Base-by-base conservation (phyloP, 176 grass and related monocot genomes). In the Oryza brachyantha region DNA sequence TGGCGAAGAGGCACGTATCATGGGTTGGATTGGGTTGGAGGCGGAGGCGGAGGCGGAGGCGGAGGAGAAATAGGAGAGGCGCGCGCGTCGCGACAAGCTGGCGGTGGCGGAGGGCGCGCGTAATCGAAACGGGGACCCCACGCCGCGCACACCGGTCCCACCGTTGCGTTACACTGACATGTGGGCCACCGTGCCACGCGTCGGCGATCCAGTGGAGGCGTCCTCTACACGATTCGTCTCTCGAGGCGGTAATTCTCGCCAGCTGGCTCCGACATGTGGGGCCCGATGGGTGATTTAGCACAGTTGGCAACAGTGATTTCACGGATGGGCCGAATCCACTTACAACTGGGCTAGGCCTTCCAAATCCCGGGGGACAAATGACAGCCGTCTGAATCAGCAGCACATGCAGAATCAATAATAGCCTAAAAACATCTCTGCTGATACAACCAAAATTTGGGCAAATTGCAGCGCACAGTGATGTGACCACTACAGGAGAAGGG, bases 61-160 rank as follows among this genome's bases (percentile, higher is more conserved):
- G 31, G 4, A 7, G 58, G 14, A 37, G 62, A 67, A 67, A 68
- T 57, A 57, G 43, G 8, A 11, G 8, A 50, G 5, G 64, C 22
- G 5, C 32, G 48, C 48, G 45, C 64, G 43, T 69, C 28, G 43
- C 73, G 85, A 87, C 85, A 82, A 87, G 79, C 41, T 72, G 42
- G 65, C 58, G 40, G 75, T 64, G 68, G 42, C 37, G 83, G 75
- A 68, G 22, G 11, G 5, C 38, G 39, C 40, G 21, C 38, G 57
- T 68, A 32, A 37, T 2, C 32, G 73, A 16, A 16, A 45, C 36
- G 40, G 40, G 19, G 26, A 72, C 57, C 67, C 19, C 27, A 13
- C 8, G 67, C 34, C 35, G 32, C 12, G 19, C 17, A 11, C n/a
- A n/a, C n/a, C n/a, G n/a, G n/a, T n/a, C n/a, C n/a, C n/a, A n/a